A percentile compares a stretch with the other conserved stretches of the same genome.
Conservation (phyloP, 2,329 filamentous ascomycete species). For the Colletotrichum shisoi region DNA sequence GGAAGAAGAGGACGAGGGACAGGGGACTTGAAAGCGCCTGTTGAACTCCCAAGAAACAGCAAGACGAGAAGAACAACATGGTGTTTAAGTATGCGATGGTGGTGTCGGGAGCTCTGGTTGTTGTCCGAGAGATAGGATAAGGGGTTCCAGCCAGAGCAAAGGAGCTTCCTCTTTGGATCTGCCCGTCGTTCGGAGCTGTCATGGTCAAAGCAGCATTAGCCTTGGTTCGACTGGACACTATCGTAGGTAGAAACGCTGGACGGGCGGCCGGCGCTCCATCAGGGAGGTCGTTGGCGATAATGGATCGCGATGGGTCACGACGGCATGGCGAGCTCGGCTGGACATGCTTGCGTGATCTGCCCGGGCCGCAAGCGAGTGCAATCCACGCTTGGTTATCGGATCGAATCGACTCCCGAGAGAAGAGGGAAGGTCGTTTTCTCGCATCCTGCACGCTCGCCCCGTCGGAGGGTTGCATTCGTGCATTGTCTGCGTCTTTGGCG, state of each 20-base stretch:
- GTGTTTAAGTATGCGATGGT: conserved; percentile 20
- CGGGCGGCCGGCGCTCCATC: background rate
- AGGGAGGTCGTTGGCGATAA: conserved; percentile 19
- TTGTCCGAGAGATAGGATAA: background rate
- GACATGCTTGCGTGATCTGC: conserved; percentile 22
- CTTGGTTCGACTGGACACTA: background rate
- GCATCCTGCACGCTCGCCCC: background rate
- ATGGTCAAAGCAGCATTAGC: background rate
- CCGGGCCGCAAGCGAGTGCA: conserved; percentile 2
- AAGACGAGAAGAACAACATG: background rate
- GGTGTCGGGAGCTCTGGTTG: background rate
- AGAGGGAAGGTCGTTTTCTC: conserved; percentile 35
- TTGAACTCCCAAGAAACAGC: conserved; percentile 10
- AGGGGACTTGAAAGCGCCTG: conserved; percentile 23
- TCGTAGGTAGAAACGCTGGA: background rate
- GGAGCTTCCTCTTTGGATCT: conserved; percentile 32
- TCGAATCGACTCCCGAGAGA: conserved; percentile 8
- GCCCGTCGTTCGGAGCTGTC: background rate
- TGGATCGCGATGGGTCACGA: conserved; percentile 15
- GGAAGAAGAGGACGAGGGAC: conserved; percentile 14
- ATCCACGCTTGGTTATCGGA: conserved; percentile 9
- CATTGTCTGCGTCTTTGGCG: conserved; percentile 27
- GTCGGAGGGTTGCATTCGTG: conserved; percentile 23
- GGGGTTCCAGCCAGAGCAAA: background rate
- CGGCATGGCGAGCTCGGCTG: conserved; percentile 10